Evolutionary conservation across 208 protist species (phyloP).

Genomic region (Crithidia thermophila): DNA sequence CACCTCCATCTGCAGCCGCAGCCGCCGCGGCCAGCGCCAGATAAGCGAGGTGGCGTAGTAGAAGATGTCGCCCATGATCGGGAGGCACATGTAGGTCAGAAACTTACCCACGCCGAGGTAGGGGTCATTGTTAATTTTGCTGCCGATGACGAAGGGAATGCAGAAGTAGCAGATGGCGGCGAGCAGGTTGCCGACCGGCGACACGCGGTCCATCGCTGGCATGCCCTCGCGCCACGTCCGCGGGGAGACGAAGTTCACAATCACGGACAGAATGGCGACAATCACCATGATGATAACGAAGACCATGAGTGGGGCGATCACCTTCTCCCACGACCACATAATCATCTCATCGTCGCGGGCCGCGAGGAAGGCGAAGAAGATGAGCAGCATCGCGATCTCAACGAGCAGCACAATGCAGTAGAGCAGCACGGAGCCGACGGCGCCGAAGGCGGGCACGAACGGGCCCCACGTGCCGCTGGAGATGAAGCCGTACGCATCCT

Average conservation of each 20-base stretch:
- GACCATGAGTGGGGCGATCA: slow-evolving; percentile 61
- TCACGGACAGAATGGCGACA: slow-evolving; percentile 53
- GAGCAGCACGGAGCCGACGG: slow-evolving; percentile 47
- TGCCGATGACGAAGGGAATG: slow-evolving; percentile 60
- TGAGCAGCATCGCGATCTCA: slow-evolving; percentile 49
- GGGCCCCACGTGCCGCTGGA: slow-evolving; percentile 87
- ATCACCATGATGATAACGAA: slow-evolving; percentile 50
- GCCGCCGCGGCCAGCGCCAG: slow-evolving; percentile 78
- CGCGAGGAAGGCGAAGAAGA: slow-evolving; percentile 79
- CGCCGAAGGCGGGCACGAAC: slow-evolving; percentile 65
- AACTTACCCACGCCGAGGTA: slow-evolving; percentile 38
- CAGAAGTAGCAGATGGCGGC: slow-evolving; percentile 64
- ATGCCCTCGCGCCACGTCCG: slow-evolving; percentile 67
- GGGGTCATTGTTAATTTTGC: slow-evolving; percentile 36
- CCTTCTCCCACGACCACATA: slow-evolving; percentile 42
- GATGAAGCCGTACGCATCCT: slow-evolving; percentile 85
- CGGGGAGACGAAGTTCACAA: slow-evolving; percentile 52
- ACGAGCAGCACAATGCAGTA: slow-evolving; percentile 70
- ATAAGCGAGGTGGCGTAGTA: slow-evolving; percentile 88
- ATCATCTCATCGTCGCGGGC: slow-evolving; percentile 45
- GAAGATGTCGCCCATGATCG: slow-evolving; percentile 74
- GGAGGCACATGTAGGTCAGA: slow-evolving; percentile 60
- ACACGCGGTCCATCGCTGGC: slow-evolving; percentile 59
- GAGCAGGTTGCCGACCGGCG: slow-evolving; percentile 76
- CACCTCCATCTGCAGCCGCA: slow-evolving; percentile 79